Percentiles rank a stretch among this genome's conserved stretches.
Conservation (phyloP, 345 rosid species). For the Arabidopsis suecica region DNA sequence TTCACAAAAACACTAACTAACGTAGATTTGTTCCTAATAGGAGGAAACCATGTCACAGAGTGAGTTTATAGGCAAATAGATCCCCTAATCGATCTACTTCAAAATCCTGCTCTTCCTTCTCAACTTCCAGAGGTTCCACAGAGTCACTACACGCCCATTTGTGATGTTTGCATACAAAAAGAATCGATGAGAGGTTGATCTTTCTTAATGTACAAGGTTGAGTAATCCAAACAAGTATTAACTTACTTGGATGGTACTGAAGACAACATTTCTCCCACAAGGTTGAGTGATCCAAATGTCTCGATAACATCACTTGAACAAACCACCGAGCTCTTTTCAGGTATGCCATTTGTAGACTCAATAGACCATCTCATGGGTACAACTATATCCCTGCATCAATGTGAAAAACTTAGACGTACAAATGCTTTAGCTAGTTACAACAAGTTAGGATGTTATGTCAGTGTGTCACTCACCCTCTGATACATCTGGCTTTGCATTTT, state of each 20-base stretch:
- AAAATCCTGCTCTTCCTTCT: conserved; percentile 25
- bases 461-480: conserved; percentile 31
- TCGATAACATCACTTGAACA: not conserved
- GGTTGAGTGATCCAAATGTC: conserved; percentile 24
- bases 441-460: not conserved
- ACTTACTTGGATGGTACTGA: conserved; percentile 30
- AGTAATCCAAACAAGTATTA: not conserved
- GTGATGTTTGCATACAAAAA: conserved; percentile 1
- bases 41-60: conserved; percentile 12
- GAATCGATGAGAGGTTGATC: conserved; percentile 5
- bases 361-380: conserved; percentile 34
- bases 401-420: not conserved
- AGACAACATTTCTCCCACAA: conserved; percentile 8
- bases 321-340: not conserved
- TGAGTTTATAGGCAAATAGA: conserved; percentile 26
- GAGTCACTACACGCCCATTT: conserved; percentile 13
- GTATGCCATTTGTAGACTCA: conserved; percentile 9
- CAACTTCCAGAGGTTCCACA: conserved; percentile 11
- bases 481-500: conserved; percentile 30
- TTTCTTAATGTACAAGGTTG: not conserved
- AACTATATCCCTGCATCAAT: conserved; percentile 21
- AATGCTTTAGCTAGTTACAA: not conserved
- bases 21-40: not conserved
- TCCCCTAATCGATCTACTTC: conserved; percentile 22
- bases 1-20: not conserved